Conservation (phyloP, 139 green algal species). For the Nannochloris sp. region DNA sequence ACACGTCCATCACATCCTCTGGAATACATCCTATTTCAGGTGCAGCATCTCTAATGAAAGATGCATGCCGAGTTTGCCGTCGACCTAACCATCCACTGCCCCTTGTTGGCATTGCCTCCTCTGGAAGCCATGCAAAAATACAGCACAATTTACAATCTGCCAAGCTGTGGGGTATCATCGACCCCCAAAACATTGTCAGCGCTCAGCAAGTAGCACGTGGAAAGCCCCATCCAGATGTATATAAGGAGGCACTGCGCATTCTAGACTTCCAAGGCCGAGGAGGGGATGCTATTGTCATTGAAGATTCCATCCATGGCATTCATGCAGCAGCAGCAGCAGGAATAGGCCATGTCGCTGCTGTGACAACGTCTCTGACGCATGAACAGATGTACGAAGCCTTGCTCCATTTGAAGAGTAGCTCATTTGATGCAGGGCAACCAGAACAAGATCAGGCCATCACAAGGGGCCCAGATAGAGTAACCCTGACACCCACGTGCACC, state of each 20-base stretch:
- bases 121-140: conserved; percentile 58
- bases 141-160: conserved; percentile 42
- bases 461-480: too few relatives aligned
- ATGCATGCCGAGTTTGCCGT: conserved; percentile 5
- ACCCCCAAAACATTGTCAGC: conserved; percentile 31
- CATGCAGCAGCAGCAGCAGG: conserved; percentile 37
- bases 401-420: background rate
- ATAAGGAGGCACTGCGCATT: conserved; percentile 50
- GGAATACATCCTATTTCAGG: conserved; percentile 38
- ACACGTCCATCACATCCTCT: conserved; percentile 26
- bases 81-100: conserved; percentile 5
- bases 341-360: conserved; percentile 35
- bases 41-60: conserved; percentile 20
- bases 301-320: conserved; percentile 66
- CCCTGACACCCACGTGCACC: too few relatives aligned
- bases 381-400: background rate
- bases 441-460: too few relatives aligned
- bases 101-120: conserved; percentile 37
- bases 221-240: conserved; percentile 72
- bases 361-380: conserved; percentile 54
- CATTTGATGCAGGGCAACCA: too few relatives aligned
- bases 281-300: conserved; percentile 43
- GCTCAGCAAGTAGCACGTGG: conserved; percentile 37
- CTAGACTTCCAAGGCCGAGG: conserved; percentile 38
- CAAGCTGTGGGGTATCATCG: conserved; percentile 32